Base-by-base conservation (phyloP, 306 rosid species). In the Rosa persica region DNA sequence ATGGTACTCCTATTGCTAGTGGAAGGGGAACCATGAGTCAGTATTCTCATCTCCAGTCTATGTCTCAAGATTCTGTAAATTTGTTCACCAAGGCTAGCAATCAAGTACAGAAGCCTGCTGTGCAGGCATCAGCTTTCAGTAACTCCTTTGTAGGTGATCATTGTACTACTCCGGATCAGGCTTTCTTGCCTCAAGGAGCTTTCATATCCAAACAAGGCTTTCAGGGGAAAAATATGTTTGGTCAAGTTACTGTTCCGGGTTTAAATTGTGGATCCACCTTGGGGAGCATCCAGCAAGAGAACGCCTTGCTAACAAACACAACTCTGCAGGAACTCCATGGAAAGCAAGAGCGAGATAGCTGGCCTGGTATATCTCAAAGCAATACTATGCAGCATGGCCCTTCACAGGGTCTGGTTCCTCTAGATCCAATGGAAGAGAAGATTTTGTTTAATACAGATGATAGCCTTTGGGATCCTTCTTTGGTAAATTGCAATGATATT, bases 401-500 rank as follows among this genome's bases (percentile, higher is more conserved):
- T 65, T 74, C 91, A 76, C 84, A 79, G 76, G 72, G 71, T 81
- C 74, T 81, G 78, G 89, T 83, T 79, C 85, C 87, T 82, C 83
- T 88, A 6, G 87, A 88, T 85, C 91, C 91, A 15, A 72, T 88
- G 77, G 91, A 88, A 81, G 86, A 88, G 82, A 88, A 88, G 76
- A 81, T 85, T 78, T 60, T 88, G 77, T 88, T 67, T 81, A 81
- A 88, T 55, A 83, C 77, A 52, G 91, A 88, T 72, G 82, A 87
- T 68, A 74, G 76, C 46, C 58, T 80, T 46, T 87, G 90, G 91
- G 86, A 81, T 68, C 40, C 82, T 73, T 79, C 89, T 43, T 64
- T 78, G n/a, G 79, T 69, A 13, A 80, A 80, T 71, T 74, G 77
- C 61, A 70, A 49, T 78, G 86, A 88, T 66, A 77, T 78, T 66